Evolutionary conservation across 1,284 basidiomycete species (phyloP).

Genomic region (Anthracocystis setariae): DNA sequence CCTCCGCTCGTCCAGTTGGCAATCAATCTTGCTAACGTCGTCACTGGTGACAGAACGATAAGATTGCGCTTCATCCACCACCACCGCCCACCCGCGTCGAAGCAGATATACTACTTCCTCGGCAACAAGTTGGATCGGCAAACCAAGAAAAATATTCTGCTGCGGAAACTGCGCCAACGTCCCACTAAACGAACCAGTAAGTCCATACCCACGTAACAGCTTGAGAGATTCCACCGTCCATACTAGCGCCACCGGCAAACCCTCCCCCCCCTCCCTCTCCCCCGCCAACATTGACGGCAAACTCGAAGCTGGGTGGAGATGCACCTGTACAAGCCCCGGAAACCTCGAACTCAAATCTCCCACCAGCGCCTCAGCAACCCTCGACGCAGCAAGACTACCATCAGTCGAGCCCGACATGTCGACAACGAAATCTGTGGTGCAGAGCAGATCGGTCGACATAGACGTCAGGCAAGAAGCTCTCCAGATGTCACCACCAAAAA

Average conservation of each 20-base stretch:
- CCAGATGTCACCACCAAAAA: not conserved
- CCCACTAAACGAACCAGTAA: conserved; percentile 85
- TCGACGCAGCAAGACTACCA: not conserved
- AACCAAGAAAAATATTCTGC: conserved; percentile 94
- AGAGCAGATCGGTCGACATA: no score
- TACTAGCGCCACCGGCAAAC: conserved; percentile 24
- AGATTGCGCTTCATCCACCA: conserved; percentile 30
- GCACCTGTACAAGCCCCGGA: conserved; percentile 25
- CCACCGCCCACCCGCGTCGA: conserved; percentile 74
- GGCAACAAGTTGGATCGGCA: conserved; percentile 85
- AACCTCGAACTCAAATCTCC: conserved; percentile 4
- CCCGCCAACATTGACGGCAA: no score
- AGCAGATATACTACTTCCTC: conserved; percentile 92
- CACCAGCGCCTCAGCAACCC: not conserved
- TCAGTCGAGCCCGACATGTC: conserved; percentile 4
- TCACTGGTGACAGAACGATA: not conserved
- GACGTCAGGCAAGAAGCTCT: no score
- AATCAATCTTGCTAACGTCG: not conserved
- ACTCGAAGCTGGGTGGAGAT: no score
- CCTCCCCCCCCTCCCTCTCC: no score
- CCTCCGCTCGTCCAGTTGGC: conserved; percentile 49
- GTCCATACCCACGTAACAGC: conserved; percentile 73
- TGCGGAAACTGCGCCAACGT: conserved; percentile 94
- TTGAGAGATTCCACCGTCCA: conserved; percentile 37
- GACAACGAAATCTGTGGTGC: no score